Conservation (phyloP, 176 grass and related monocot species). For the Carex kokanica region DNA sequence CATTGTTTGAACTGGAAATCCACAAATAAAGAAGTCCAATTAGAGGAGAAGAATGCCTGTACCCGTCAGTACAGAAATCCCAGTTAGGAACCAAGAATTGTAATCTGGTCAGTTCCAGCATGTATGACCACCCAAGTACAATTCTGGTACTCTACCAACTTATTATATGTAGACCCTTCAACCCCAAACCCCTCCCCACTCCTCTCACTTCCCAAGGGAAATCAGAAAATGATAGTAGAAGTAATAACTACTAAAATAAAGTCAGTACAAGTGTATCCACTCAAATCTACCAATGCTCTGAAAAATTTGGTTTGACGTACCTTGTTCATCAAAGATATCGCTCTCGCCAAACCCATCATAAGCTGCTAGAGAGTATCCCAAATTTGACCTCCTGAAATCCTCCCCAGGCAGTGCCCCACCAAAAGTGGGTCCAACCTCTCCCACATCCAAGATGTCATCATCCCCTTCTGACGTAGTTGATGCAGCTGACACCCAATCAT, state of each 20-base stretch:
- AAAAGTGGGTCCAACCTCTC: slow-evolving; percentile 38
- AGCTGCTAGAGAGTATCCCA: slow-evolving; percentile 48
- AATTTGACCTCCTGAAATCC: slow-evolving; percentile 80
- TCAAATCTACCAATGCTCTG: background rate
- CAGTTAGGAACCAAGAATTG: background rate
- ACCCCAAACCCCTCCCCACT: background rate
- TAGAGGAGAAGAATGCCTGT: background rate
- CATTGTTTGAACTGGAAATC: slow-evolving; percentile 75
- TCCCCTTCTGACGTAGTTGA: slow-evolving; percentile 96
- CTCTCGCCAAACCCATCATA: slow-evolving; percentile 72
- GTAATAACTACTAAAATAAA: background rate
- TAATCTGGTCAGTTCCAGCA: background rate
- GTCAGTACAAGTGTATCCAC: background rate
- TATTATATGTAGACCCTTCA: background rate
- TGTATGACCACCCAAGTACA: background rate
- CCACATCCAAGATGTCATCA: slow-evolving; percentile 74
- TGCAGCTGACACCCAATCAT: slow-evolving; percentile 86
- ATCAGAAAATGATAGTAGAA: background rate
- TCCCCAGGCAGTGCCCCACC: slow-evolving; percentile 43
- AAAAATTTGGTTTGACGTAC: slow-evolving; percentile 43
- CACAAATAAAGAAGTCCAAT: slow-evolving; percentile 18
- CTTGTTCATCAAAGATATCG: slow-evolving; percentile 73
- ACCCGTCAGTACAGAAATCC: background rate
- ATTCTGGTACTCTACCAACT: background rate
- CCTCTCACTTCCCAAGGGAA: background rate